Evolutionary conservation across 2,329 filamentous ascomycete genomes (phyloP), one percentile per base, ranked within the genome.

Genomic region (Lachnellula hyalina): DNA sequence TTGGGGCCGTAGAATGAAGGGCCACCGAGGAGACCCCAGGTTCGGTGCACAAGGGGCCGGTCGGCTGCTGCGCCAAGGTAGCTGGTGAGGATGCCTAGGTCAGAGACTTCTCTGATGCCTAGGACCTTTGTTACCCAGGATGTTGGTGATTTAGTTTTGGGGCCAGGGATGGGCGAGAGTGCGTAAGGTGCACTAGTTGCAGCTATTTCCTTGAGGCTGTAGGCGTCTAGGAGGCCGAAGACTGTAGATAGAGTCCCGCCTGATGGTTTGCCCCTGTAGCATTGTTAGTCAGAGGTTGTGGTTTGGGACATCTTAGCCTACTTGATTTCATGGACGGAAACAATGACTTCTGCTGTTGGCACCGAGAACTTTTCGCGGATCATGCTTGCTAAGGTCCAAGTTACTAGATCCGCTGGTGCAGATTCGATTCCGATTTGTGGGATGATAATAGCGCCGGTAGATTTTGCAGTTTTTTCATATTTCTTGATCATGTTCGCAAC

Each of bases 211-310:
- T 73, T 70, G 17, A 80, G 49, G 21, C 72, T 71, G 64, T 78
- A 84, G 46, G 70, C 68, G 25, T 86, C 82, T 54, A 83, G 74
- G 21, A 84, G 61, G 47, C 68, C 78, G 14, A 96, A 70, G 4
- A 84, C 74, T 0, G 90, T 91, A 35, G 81, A 77, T 4, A 92
- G 71, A 2, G 88, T 86, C 47, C 85, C 85, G n/a, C 84, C 84
- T 1, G 84, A 87, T 2, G 82, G 78, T 1, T 71, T 63, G 25
- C 72, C 68, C 45, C 77, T 81, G 69, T n/a, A 38, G 19, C 36
- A 45, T 48, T 53, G 42, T 62, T 50, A 61, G 54, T 14, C 19
- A 4, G 38, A 17, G 15, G 21, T 40, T 28, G 21, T 25, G 11
- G 6, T 25, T 14, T 14, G 28, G 3, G 15, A 41, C 36, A 49